phyloP scores from a whole-genome alignment of 2,329 filamentous ascomycete species.

The Pseudogymnoascus sp. region DNA sequence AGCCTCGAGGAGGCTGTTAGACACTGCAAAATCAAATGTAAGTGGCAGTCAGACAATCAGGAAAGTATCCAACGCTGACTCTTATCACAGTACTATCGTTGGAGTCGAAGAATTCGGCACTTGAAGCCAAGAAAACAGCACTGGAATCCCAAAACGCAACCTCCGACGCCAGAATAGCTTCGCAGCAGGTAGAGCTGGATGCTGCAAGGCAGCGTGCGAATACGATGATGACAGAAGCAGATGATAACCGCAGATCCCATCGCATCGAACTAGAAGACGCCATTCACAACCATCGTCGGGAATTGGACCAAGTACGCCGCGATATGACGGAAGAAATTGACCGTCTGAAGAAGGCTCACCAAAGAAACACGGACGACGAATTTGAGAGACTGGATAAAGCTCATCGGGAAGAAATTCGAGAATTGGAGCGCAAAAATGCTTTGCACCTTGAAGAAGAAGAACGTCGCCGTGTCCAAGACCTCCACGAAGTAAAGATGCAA shows the following conservation, averaged over 20 bases:
- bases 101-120: neutral
- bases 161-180: slow-evolving; percentile 41
- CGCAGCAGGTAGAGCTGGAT: slow-evolving; percentile 62
- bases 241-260: slow-evolving; percentile 45
- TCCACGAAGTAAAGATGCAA: slow-evolving; percentile 54
- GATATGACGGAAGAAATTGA: slow-evolving; percentile 48
- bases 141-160: slow-evolving; percentile 36
- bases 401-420: slow-evolving; percentile 22
- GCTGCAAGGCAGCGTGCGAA: slow-evolving; percentile 46
- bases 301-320: slow-evolving; percentile 45
- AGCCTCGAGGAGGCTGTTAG: slow-evolving; percentile 67
- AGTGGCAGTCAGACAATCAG: slow-evolving; percentile 20
- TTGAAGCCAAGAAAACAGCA: neutral
- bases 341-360: slow-evolving; percentile 51
- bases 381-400: slow-evolving; percentile 21
- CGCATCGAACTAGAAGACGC: slow-evolving; percentile 48
- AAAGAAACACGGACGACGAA: slow-evolving; percentile 49
- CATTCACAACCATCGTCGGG: slow-evolving; percentile 45
- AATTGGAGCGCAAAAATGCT: slow-evolving; percentile 26
- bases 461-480: slow-evolving; percentile 49
- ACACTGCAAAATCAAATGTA: slow-evolving; percentile 56
- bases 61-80: slow-evolving; percentile 16
- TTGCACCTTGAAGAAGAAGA: slow-evolving; percentile 60
- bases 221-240: slow-evolving; percentile 40
- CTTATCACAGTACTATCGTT: slow-evolving; percentile 4